Evolutionary conservation across 192 early-diverging fungal genomes (phyloP).

Genomic region (Podochytrium sp.): DNA sequence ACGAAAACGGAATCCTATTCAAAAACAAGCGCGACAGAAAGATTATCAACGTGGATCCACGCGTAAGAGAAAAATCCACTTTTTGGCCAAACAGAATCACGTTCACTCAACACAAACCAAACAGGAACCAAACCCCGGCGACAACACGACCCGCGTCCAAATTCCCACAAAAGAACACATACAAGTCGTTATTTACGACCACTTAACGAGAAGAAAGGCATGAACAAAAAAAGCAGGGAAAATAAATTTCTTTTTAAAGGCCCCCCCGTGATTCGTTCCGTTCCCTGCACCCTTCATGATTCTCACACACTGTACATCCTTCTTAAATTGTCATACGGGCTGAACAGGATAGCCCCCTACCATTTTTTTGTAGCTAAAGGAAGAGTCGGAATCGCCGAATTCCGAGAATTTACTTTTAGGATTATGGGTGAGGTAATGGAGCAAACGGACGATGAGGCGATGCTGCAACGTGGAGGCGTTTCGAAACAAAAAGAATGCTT

Average conservation of each 20-base stretch:
- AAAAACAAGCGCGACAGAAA: conserved; percentile 70
- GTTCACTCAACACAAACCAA: not conserved
- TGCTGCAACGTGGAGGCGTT: too few relatives aligned
- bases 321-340: too few relatives aligned
- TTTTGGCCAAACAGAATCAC: not conserved
- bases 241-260: conserved; percentile 2
- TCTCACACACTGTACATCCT: too few relatives aligned
- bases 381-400: too few relatives aligned
- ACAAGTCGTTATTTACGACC: conserved; percentile 70
- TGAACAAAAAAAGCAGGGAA: conserved; percentile 26
- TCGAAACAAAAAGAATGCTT: too few relatives aligned
- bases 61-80: conserved; percentile 29
- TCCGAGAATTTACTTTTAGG: too few relatives aligned
- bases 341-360: too few relatives aligned
- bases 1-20: conserved; percentile 66
- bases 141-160: conserved; percentile 60
- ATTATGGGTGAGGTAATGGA: too few relatives aligned
- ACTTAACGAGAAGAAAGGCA: conserved; percentile 62
- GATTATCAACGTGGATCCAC: conserved; percentile 70
- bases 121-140: conserved; percentile 58
- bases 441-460: too few relatives aligned
- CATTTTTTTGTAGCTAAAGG: too few relatives aligned
- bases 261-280: too few relatives aligned
- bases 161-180: conserved; percentile 60
- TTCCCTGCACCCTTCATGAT: too few relatives aligned